Evolutionary conservation across 2,329 filamentous ascomycete species (phyloP).

Genomic region (Sarocladium strictum): DNA sequence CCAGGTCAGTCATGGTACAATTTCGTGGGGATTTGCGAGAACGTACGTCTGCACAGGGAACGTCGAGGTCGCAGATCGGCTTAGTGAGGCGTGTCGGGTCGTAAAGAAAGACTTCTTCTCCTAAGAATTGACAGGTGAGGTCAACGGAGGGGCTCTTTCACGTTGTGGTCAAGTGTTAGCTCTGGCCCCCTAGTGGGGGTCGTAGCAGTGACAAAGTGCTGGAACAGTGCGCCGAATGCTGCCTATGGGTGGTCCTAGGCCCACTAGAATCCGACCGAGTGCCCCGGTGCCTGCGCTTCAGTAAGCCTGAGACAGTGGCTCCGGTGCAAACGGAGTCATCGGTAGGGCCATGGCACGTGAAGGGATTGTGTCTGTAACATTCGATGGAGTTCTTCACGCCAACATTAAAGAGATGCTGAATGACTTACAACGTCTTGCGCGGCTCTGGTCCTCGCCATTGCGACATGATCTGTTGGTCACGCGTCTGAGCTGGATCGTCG

Average conservation of each 20-base stretch:
- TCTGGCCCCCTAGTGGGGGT: not conserved
- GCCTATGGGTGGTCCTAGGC: too few relatives aligned
- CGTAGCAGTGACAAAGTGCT: not conserved
- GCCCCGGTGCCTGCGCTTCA: not conserved
- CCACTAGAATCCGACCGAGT: not conserved
- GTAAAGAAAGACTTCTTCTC: not conserved
- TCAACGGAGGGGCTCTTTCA: slow-evolving; percentile 8
- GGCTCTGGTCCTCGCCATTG: not conserved
- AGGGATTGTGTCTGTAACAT: not conserved
- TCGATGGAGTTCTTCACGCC: not conserved
- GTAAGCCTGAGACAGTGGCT: not conserved
- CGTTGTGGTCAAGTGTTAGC: not conserved
- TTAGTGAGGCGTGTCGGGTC: not conserved
- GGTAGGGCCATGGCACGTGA: not conserved
- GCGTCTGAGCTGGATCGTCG: not conserved
- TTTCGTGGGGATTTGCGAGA: not conserved
- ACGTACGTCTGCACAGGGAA: not conserved
- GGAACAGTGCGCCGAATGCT: not conserved
- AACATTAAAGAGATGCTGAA: not conserved
- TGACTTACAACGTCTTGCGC: not conserved
- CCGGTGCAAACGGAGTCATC: not conserved
- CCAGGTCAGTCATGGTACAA: too few relatives aligned
- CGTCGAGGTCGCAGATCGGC: not conserved
- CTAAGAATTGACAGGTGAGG: slow-evolving; percentile 6
- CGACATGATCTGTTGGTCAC: not conserved